These are phyloP conservation scores for Moricandia arvensis DNA, from an alignment of 345 rosid species.

Conservation along the genomic window DNA sequence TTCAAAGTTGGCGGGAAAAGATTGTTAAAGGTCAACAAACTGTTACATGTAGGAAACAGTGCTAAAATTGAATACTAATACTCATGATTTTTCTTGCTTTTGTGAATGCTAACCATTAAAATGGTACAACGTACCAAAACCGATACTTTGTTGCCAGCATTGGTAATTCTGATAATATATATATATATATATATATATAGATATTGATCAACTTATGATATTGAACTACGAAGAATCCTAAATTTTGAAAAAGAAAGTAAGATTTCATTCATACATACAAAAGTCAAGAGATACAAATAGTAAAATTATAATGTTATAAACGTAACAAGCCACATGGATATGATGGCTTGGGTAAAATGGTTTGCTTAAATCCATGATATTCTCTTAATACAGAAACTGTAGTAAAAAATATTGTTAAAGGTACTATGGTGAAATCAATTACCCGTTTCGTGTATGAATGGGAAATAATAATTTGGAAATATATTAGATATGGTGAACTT, in stretches of 20 bases:
- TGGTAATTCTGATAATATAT: not conserved
- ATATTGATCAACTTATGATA: not conserved
- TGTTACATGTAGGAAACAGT: not conserved
- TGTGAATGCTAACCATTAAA: not conserved
- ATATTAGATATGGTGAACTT: slow-evolving; percentile 6
- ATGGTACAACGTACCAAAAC: not conserved
- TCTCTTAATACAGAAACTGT: not conserved
- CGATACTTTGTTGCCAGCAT: not conserved
- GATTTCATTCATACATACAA: not conserved
- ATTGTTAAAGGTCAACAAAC: not conserved
- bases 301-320: not conserved
- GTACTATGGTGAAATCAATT: not conserved
- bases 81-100: not conserved
- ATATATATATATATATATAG: not conserved
- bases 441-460: not conserved
- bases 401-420: not conserved
- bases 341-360: not conserved
- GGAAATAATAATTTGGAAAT: not conserved
- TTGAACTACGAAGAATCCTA: not conserved
- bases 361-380: not conserved
- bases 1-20: not conserved
- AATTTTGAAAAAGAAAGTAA: not conserved
- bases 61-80: not conserved
- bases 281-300: slow-evolving; percentile 4
- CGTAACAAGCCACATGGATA: not conserved